These are phyloP conservation scores for Paramicrosporidium saccamoebae DNA, from an alignment of 371 early-diverging fungal species.

Conservation along the genomic window DNA sequence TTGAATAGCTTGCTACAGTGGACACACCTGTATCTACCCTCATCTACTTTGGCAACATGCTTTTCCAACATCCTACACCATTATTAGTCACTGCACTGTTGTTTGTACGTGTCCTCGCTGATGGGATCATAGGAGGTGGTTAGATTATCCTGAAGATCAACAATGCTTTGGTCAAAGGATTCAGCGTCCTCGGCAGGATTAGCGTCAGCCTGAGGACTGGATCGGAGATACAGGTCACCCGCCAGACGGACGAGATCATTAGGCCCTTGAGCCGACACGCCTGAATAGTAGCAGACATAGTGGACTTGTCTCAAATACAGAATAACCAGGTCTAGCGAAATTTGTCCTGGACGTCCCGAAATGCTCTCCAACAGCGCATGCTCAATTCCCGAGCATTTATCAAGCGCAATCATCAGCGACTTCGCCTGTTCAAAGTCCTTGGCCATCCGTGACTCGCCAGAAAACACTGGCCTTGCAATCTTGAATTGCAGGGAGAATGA, in stretches of 20 bases:
- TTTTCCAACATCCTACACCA: conserved; percentile 6
- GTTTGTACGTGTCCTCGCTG: conserved; percentile 20
- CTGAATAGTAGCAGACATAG: conserved; percentile 74
- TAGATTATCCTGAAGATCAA: conserved; percentile 22
- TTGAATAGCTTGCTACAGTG: conserved; percentile 75
- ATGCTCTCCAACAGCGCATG: too few relatives aligned
- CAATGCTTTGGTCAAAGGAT: conserved; percentile 10
- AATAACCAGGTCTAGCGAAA: conserved; percentile 42
- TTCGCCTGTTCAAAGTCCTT: too few relatives aligned
- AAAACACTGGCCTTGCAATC: too few relatives aligned
- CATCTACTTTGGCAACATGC: conserved; percentile 8
- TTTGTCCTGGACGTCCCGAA: too few relatives aligned
- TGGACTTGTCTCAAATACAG: conserved; percentile 62
- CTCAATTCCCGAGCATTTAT: too few relatives aligned
- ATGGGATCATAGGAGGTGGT: conserved; percentile 17
- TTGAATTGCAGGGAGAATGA: too few relatives aligned
- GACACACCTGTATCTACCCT: conserved; percentile 51
- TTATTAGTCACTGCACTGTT: conserved; percentile 41
- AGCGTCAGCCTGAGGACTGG: conserved; percentile 9
- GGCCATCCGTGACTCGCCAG: too few relatives aligned
- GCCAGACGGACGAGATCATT: conserved; percentile 53
- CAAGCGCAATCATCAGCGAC: too few relatives aligned
- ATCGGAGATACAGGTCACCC: conserved; percentile 21
- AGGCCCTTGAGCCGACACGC: conserved; percentile 28
- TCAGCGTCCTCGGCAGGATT: conserved; percentile 2